Percentiles rank a stretch among this genome's conserved stretches.
Evolutionary conservation across 768 basidiomycete genomes (phyloP).

Genomic region (Suillus sp.): DNA sequence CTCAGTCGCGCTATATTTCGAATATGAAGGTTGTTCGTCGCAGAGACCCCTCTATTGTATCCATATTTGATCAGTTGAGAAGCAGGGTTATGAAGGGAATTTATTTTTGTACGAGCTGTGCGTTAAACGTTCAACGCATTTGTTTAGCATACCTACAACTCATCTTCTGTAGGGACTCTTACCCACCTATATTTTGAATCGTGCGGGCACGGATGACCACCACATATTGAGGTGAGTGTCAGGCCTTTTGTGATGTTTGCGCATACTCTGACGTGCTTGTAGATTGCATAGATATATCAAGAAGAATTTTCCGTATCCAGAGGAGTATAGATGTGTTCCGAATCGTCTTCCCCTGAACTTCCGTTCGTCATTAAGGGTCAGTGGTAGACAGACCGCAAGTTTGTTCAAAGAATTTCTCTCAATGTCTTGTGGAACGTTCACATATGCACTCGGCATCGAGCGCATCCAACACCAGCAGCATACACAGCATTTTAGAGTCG

Average conservation of each 20-base stretch:
- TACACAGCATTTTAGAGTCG: slow-evolving; percentile 38
- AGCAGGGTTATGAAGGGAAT: slow-evolving; percentile 80
- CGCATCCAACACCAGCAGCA: slow-evolving; percentile 36
- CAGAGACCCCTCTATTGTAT: slow-evolving; percentile 75
- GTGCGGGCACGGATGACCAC: slow-evolving; percentile 77
- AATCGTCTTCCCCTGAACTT: slow-evolving; percentile 62
- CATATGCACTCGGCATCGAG: slow-evolving; percentile 34
- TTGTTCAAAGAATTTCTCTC: slow-evolving; percentile 5
- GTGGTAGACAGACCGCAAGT: slow-evolving; percentile 20
- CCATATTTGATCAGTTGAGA: slow-evolving; percentile 86
- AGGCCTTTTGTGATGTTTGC: slow-evolving; percentile 24
- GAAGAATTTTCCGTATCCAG: slow-evolving; percentile 67
- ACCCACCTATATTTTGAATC: slow-evolving; percentile 86
- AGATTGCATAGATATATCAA: slow-evolving; percentile 71
- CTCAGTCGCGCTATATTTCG: slow-evolving; percentile 63
- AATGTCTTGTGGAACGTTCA: slow-evolving; percentile 25
- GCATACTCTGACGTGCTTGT: slow-evolving; percentile 8
- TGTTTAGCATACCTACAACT: not conserved
- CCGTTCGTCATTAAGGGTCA: slow-evolving; percentile 34
- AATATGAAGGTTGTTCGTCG: slow-evolving; percentile 82
- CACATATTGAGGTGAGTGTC: slow-evolving; percentile 54
- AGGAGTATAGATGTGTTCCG: slow-evolving; percentile 70
- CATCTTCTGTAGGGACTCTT: slow-evolving; percentile 53
- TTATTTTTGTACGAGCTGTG: slow-evolving; percentile 89
- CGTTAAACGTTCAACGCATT: slow-evolving; percentile 31